phyloP scores from a whole-genome alignment of 2,329 filamentous ascomycete species.

The Tolypocladium amazonense region DNA sequence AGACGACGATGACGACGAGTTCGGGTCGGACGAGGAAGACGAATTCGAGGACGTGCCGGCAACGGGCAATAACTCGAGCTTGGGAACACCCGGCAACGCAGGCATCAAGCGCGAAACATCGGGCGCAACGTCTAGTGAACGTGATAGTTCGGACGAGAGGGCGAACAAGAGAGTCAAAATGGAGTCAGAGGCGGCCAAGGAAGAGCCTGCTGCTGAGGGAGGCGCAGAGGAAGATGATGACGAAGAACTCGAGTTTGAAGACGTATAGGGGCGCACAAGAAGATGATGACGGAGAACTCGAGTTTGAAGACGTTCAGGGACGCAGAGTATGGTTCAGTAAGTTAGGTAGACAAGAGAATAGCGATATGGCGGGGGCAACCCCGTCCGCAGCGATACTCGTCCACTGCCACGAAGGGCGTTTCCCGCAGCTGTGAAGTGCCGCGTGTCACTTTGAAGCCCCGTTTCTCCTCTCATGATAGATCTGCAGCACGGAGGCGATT shows the following conservation, averaged over 20 bases:
- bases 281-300: constrained; percentile 42
- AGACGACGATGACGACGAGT: constrained; percentile 22
- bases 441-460: neutral
- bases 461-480: neutral
- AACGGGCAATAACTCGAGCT: constrained; percentile 18
- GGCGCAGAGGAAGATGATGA: constrained; percentile 38
- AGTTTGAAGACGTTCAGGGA: constrained; percentile 46
- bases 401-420: neutral
- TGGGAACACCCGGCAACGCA: constrained; percentile 20
- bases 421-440: neutral
- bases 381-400: neutral
- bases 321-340: too few relatives aligned
- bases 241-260: constrained; percentile 49
- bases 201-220: constrained; percentile 24
- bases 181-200: constrained; percentile 35
- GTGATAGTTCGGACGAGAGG: constrained; percentile 27
- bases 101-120: constrained; percentile 20
- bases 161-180: constrained; percentile 52
- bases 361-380: neutral
- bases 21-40: constrained; percentile 25
- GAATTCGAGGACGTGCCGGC: constrained; percentile 42
- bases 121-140: constrained; percentile 5
- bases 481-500: neutral
- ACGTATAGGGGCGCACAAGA: constrained; percentile 33
- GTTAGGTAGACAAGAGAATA: neutral